Conservation (phyloP, 2,329 filamentous ascomycete genomes). For the Ophiostoma triangulosporum region DNA sequence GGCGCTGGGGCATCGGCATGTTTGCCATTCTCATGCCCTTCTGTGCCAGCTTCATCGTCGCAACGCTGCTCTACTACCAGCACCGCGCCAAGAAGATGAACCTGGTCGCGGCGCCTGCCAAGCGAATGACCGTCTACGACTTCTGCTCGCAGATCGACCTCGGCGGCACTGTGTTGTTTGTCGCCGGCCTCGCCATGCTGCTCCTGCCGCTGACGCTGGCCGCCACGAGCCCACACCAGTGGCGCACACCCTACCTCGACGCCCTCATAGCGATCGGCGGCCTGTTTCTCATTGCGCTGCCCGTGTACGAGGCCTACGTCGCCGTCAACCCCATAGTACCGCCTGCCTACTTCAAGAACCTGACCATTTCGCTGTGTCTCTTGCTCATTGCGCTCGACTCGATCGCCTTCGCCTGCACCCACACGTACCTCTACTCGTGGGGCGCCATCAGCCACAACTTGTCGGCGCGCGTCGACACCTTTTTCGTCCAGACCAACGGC, state of each 20-base stretch:
- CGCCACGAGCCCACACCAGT: slow-evolving; percentile 25
- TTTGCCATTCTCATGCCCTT: slow-evolving; percentile 41
- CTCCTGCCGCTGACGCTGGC: slow-evolving; percentile 35
- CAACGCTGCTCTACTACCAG: slow-evolving; percentile 35
- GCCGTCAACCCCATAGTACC: slow-evolving; percentile 33
- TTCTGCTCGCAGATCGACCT: slow-evolving; percentile 27
- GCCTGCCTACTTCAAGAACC: slow-evolving; percentile 29
- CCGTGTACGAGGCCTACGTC: slow-evolving; percentile 32
- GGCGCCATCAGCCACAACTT: slow-evolving; percentile 28
- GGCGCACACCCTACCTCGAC: slow-evolving; percentile 31
- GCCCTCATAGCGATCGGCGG: slow-evolving; percentile 22
- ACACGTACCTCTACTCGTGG: slow-evolving; percentile 36
- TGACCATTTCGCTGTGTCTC: slow-evolving; percentile 28
- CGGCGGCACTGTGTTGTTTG: slow-evolving; percentile 32
- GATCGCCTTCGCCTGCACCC: slow-evolving; percentile 29
- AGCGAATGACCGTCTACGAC: slow-evolving; percentile 18
- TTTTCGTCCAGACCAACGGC: slow-evolving; percentile 25
- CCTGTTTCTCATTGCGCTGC: slow-evolving; percentile 27
- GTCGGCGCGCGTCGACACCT: slow-evolving; percentile 27
- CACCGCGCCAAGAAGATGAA: slow-evolving; percentile 32
- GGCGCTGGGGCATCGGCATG: slow-evolving; percentile 46
- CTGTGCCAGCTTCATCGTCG: slow-evolving; percentile 35
- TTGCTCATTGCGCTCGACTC: slow-evolving; percentile 28
- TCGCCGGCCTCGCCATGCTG: slow-evolving; percentile 32
- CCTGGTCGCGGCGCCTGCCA: slow-evolving; percentile 19